Evolutionary conservation across 805 yeast species (phyloP).

Genomic region (Schwanniomyces sp.): DNA sequence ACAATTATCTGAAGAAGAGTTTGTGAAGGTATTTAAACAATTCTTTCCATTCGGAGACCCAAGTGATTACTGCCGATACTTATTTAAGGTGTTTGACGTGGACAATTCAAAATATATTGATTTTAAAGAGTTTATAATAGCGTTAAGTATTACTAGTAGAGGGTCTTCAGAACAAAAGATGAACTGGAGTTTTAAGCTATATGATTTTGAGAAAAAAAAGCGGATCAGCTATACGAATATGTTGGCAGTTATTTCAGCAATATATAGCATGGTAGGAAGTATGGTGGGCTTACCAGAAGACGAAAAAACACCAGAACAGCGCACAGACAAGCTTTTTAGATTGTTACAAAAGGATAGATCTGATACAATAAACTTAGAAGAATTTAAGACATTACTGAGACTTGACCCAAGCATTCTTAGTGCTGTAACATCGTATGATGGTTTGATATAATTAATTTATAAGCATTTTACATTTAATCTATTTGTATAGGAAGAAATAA

Average conservation of each 20-base stretch:
- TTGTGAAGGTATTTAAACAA: slow-evolving; percentile 89
- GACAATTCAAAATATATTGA: slow-evolving; percentile 81
- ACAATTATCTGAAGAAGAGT: slow-evolving; percentile 80
- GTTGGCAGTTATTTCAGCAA: slow-evolving; percentile 74
- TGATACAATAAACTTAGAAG: slow-evolving; percentile 68
- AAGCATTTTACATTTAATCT: background rate
- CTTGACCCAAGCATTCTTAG: slow-evolving; percentile 73
- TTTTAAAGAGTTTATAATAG: slow-evolving; percentile 89
- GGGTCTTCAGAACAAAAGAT: slow-evolving; percentile 84
- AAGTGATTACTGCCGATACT: slow-evolving; percentile 80
- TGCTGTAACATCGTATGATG: slow-evolving; percentile 79
- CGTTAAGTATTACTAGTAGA: slow-evolving; percentile 81
- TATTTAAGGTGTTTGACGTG: slow-evolving; percentile 85
- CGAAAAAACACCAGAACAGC: slow-evolving; percentile 86
- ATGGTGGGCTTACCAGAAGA: slow-evolving; percentile 88
- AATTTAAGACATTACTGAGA: slow-evolving; percentile 79
- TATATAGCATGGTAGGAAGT: slow-evolving; percentile 93
- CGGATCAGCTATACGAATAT: slow-evolving; percentile 74
- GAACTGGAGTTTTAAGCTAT: slow-evolving; percentile 85
- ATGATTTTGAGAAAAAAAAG: slow-evolving; percentile 83
- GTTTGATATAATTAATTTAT: slow-evolving; percentile 51
- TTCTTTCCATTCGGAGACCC: slow-evolving; percentile 99
- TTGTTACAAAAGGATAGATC: slow-evolving; percentile 70
- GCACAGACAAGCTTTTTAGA: slow-evolving; percentile 79
- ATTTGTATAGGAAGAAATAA: background rate